Base-by-base conservation (phyloP, 2,329 filamentous ascomycete genomes). In the Catunica adiposa region DNA sequence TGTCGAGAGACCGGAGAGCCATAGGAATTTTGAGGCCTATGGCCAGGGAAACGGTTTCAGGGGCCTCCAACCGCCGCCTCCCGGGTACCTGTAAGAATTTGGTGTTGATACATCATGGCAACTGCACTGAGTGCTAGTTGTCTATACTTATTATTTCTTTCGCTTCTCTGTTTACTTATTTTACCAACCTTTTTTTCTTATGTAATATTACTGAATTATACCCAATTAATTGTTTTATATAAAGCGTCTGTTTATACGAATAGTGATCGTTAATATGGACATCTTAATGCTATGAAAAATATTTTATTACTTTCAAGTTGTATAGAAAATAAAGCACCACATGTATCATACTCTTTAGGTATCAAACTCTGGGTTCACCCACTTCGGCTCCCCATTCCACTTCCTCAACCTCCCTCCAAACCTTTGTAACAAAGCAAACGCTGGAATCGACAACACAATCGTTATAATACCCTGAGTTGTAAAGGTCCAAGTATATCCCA, bases 401-500 rank as follows among this genome's bases (percentile, higher is more conserved):
- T 62, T 59, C 20, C 72, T 64, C 58, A 74, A 62, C 22, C 53
- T 52, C 1, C 61, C 64, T 0, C 73, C 73, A 52, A 64, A 75
- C 52, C 56, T 60, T 31, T 75, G 72, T 52, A 75, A 51, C 5
- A 63, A 47, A 0, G 61, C 66, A 17, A 74, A 67, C 0, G 68
- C 59, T 0, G 68, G 64, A 14, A 70, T 62, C 37, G 67, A 69
- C 17, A 67, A 67, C 55, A 68, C 66, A 3, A 70, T 55, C 2
- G 69, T 68, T 37, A 77, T 71, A 37, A 77, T 64, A 1, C 68
- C 73, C 53, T 77, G 73, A 0, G 67, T 65, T 3, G 70, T 69
- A 59, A 76, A 74, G 0, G 72, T 73, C 73, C 73, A 76, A 1
- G 71, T 73, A 65, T 70, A 76, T 2, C 73, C 73, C 4, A 63